These are phyloP conservation scores for Mimosa pudica DNA, from an alignment of 306 rosid species.

Conservation along the genomic window DNA sequence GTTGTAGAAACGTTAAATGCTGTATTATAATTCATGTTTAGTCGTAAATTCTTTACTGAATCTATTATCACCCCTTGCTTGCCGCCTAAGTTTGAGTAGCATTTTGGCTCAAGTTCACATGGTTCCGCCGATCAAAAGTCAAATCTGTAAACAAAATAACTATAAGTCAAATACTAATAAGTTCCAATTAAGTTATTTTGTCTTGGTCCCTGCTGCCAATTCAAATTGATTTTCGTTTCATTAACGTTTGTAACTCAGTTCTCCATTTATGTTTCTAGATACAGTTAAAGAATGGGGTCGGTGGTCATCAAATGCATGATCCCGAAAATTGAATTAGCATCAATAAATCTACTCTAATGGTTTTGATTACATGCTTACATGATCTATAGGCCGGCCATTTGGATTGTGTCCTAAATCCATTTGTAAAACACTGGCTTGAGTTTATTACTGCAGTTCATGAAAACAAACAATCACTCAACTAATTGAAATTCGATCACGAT, in stretches of 20 bases:
- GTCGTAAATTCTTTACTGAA: not conserved
- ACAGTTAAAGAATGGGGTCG: slow-evolving; percentile 1
- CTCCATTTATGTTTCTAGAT: not conserved
- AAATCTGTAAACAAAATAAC: not conserved
- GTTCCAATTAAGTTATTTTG: not conserved
- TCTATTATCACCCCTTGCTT: not conserved
- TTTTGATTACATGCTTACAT: not conserved
- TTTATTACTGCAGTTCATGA: too few relatives aligned
- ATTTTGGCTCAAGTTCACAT: not conserved
- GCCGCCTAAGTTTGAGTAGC: not conserved
- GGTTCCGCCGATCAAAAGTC: not conserved
- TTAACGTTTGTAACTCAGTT: not conserved
- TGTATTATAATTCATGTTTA: slow-evolving; percentile 29
- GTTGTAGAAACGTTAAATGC: slow-evolving; percentile 16
- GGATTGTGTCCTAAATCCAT: slow-evolving; percentile 4
- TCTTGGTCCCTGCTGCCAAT: not conserved
- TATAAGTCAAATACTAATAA: not conserved
- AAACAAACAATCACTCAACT: too few relatives aligned
- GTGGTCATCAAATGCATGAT: not conserved
- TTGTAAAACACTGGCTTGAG: not conserved
- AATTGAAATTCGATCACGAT: not conserved
- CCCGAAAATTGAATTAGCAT: not conserved
- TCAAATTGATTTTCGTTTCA: not conserved
- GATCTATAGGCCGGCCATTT: not conserved
- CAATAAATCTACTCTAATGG: not conserved